Conservation (phyloP, 768 basidiomycete species). For the Boletus coccyginus region DNA sequence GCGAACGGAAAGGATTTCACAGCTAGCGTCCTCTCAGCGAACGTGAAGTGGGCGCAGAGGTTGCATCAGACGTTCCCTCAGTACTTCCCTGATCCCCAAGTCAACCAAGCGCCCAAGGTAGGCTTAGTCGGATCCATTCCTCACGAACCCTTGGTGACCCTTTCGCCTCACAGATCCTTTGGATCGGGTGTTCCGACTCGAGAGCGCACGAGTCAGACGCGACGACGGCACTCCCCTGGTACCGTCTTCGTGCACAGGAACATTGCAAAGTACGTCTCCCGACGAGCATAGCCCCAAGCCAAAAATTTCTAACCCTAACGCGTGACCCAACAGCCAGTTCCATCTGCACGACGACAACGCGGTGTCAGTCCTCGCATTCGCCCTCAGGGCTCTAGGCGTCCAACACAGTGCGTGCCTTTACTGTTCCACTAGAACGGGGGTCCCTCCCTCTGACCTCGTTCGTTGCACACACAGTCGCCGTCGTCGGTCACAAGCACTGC, state of each 20-base stretch:
- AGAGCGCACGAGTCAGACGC: conserved; percentile 79
- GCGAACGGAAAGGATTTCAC: not conserved
- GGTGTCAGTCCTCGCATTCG: conserved; percentile 70
- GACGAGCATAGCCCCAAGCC: not conserved
- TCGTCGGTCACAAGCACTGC: conserved; percentile 82
- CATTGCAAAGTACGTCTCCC: conserved; percentile 69
- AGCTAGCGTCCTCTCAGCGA: conserved; percentile 8
- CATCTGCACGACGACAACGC: conserved; percentile 66
- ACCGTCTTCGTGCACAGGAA: conserved; percentile 84
- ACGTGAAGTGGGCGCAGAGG: conserved; percentile 19
- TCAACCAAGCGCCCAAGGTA: conserved; percentile 21
- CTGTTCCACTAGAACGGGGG: not conserved
- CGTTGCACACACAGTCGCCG: conserved; percentile 50
- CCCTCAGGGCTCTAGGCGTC: conserved; percentile 62
- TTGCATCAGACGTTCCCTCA: conserved; percentile 20
- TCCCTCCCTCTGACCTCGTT: conserved; percentile 1
- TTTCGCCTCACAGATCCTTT: conserved; percentile 50
- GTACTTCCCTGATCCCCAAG: conserved; percentile 17
- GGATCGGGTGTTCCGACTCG: conserved; percentile 84
- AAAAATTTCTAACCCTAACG: not conserved
- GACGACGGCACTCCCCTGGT: conserved; percentile 66
- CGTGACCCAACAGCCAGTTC: conserved; percentile 52
- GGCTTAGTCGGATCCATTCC: not conserved
- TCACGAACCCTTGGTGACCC: not conserved
- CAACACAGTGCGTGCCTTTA: conserved; percentile 59